Percentiles rank a stretch among this genome's conserved stretches.
These are phyloP conservation scores for Gonium pectorale DNA, from an alignment of 139 green algal genomes.

Conservation along the genomic window DNA sequence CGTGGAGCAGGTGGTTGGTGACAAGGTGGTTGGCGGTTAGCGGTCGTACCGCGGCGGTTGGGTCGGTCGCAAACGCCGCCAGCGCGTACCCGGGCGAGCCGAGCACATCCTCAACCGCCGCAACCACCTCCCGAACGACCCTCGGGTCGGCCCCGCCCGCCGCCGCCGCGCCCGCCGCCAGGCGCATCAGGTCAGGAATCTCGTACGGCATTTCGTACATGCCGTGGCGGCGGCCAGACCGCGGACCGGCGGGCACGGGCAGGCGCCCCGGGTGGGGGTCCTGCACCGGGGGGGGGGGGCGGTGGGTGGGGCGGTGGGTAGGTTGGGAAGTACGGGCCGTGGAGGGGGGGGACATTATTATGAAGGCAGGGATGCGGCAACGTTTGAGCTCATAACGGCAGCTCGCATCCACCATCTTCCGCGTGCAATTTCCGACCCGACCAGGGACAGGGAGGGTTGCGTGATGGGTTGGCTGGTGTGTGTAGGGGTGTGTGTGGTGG, in stretches of 20 bases:
- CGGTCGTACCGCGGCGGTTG: not conserved
- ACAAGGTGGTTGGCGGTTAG: not conserved
- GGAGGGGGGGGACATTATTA: too few relatives aligned
- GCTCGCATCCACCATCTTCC: too few relatives aligned
- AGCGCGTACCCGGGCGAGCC: constrained; percentile 48
- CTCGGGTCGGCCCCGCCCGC: not conserved
- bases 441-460: too few relatives aligned
- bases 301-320: too few relatives aligned
- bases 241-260: not conserved
- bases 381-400: too few relatives aligned
- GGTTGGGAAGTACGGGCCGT: too few relatives aligned
- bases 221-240: not conserved
- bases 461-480: too few relatives aligned
- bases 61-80: not conserved
- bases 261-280: not conserved
- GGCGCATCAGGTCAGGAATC: constrained; percentile 40
- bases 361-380: too few relatives aligned
- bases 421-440: too few relatives aligned
- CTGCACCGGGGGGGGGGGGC: too few relatives aligned
- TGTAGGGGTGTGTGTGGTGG: too few relatives aligned
- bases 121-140: not conserved
- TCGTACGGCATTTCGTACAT: constrained; percentile 10
- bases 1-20: not conserved
- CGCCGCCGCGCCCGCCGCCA: not conserved
- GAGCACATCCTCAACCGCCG: constrained; percentile 59